Conservation (phyloP, 371 early-diverging fungal species). For the Blastocladiella emersonii region DNA sequence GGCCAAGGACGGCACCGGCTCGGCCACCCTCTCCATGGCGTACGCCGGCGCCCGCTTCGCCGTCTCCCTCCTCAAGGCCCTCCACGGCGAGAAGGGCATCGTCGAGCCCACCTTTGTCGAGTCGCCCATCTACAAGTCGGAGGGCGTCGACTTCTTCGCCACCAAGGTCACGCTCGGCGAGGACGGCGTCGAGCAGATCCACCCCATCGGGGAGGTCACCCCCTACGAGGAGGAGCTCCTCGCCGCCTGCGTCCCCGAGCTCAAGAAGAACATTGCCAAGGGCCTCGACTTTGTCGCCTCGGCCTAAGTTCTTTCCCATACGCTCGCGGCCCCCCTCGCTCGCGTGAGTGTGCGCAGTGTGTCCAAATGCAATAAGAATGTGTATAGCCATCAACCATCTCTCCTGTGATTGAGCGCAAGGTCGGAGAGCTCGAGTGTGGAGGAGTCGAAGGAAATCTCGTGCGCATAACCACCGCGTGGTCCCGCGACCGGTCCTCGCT, state of each 20-base stretch:
- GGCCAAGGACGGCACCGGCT: slow-evolving; percentile 97
- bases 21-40: slow-evolving; percentile 97
- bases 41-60: slow-evolving; percentile 94
- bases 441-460: too few relatives aligned
- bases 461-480: too few relatives aligned
- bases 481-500: too few relatives aligned
- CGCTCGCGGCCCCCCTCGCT: too few relatives aligned
- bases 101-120: slow-evolving; percentile 89
- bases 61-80: slow-evolving; percentile 79
- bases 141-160: slow-evolving; percentile 87
- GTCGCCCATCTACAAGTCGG: slow-evolving; percentile 53
- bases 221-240: slow-evolving; percentile 84
- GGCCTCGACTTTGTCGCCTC: slow-evolving; percentile 46
- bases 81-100: slow-evolving; percentile 69
- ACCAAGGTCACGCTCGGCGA: slow-evolving; percentile 88
- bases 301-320: neutral
- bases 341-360: too few relatives aligned
- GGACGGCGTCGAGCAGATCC: slow-evolving; percentile 83
- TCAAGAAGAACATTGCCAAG: slow-evolving; percentile 86
- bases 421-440: too few relatives aligned
- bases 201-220: slow-evolving; percentile 70
- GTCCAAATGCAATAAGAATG: too few relatives aligned
- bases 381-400: too few relatives aligned
- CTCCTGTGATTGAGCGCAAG: too few relatives aligned
- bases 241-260: slow-evolving; percentile 72